phyloP scores from a whole-genome alignment of 108 stramenopile species.

The Conticribra weissflogii region DNA sequence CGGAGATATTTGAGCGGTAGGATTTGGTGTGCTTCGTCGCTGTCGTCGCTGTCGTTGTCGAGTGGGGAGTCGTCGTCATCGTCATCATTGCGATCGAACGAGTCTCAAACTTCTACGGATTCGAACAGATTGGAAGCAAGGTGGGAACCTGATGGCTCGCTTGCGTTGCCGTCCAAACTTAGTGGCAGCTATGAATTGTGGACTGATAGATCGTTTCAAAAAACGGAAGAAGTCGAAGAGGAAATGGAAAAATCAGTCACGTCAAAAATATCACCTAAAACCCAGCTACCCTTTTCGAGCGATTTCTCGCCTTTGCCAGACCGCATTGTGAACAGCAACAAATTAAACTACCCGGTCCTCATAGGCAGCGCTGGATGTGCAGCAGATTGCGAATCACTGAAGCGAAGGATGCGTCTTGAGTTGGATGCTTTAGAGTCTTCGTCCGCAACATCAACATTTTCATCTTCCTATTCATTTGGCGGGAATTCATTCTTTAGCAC shows the following conservation, averaged over 20 bases:
- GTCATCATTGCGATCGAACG: neutral
- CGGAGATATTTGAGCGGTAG: constrained; percentile 67
- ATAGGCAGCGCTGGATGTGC: constrained; percentile 81
- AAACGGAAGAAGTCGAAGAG: neutral
- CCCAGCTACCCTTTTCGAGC: neutral
- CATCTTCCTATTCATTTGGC: no score
- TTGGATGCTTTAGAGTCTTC: constrained; percentile 44
- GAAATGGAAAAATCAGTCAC: neutral
- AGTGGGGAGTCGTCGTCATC: neutral
- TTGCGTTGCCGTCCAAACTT: constrained; percentile 21
- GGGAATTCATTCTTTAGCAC: no score
- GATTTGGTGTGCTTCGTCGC: constrained; percentile 55
- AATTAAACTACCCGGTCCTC: constrained; percentile 44
- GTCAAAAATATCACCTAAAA: no score
- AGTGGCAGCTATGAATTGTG: neutral
- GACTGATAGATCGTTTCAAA: neutral
- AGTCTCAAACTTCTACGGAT: neutral
- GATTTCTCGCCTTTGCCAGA: neutral
- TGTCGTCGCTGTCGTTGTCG: constrained; percentile 11
- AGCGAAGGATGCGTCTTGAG: constrained; percentile 61
- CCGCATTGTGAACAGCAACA: neutral
- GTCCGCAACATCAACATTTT: constrained; percentile 18
- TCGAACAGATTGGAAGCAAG: neutral
- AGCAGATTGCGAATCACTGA: constrained; percentile 78
- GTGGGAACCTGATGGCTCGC: constrained; percentile 41